A percentile compares a stretch with the other conserved stretches of the same genome.
Conservation (phyloP, 495 filamentous ascomycete genomes). For the Xylaria telfairii region DNA sequence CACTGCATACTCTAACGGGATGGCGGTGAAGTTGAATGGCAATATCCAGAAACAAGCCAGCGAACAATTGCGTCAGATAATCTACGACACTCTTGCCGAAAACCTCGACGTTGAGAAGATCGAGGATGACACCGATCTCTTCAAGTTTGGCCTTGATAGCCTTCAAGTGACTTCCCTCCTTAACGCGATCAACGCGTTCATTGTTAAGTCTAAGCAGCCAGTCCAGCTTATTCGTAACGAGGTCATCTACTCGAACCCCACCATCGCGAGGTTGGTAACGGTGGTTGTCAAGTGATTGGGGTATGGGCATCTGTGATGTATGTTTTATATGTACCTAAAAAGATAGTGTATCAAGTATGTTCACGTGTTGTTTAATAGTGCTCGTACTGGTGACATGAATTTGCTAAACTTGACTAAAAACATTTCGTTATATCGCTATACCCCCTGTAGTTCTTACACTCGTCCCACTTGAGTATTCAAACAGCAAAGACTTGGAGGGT, state of each 20-base stretch:
- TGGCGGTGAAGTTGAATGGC: conserved; percentile 26
- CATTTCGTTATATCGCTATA: too few species aligned
- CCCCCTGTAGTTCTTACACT: too few species aligned
- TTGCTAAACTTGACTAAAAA: too few species aligned
- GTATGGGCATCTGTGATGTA: background rate
- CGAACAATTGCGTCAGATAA: background rate
- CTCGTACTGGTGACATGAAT: too few species aligned
- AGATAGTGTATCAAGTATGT: too few species aligned
- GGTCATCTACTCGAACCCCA: conserved; percentile 29
- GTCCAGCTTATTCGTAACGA: conserved; percentile 16
- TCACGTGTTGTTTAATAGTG: too few species aligned
- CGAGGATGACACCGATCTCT: conserved; percentile 40
- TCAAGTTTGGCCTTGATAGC: conserved; percentile 53
- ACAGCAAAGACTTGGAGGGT: too few species aligned
- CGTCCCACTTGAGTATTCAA: too few species aligned
- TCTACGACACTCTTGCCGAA: background rate
- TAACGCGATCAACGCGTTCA: conserved; percentile 9
- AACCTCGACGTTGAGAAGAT: background rate
- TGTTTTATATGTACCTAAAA: background rate
- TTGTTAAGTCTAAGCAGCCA: conserved; percentile 22
- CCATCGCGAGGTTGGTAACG: conserved; percentile 20
- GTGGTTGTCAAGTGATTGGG: background rate
- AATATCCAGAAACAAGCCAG: background rate
- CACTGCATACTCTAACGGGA: background rate
- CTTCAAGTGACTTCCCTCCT: conserved; percentile 43